Evolutionary conservation across 805 yeast species (phyloP).

Genomic region (Dipodascus albidus): DNA sequence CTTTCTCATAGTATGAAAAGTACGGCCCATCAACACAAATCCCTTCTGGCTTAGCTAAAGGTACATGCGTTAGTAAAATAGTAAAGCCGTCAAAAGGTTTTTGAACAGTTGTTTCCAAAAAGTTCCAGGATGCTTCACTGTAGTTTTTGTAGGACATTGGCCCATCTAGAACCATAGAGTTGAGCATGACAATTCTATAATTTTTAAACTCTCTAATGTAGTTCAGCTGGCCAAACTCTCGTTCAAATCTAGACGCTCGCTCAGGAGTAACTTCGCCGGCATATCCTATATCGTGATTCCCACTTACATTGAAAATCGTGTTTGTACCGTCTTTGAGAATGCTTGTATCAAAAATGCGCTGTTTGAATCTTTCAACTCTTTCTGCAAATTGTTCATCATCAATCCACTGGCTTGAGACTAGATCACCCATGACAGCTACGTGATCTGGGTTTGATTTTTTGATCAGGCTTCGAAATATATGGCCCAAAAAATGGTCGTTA

Average conservation of each 20-base stretch:
- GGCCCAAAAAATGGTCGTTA: constrained; percentile 82
- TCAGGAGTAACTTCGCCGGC: constrained; percentile 90
- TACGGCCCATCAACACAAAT: constrained; percentile 82
- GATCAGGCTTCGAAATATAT: constrained; percentile 60
- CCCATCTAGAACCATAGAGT: constrained; percentile 77
- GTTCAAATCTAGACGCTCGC: constrained; percentile 69
- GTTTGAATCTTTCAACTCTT: constrained; percentile 52
- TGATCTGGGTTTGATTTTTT: constrained; percentile 57
- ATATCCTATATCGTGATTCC: constrained; percentile 95
- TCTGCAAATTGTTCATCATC: constrained; percentile 73
- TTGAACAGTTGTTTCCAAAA: constrained; percentile 47
- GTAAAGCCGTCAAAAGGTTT: constrained; percentile 61
- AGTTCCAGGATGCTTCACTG: constrained; percentile 56
- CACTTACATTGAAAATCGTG: constrained; percentile 66
- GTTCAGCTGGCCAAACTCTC: constrained; percentile 75
- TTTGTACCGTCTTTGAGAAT: constrained; percentile 1
- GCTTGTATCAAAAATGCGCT: constrained; percentile 21
- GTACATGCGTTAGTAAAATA: constrained; percentile 76
- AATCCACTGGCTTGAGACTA: constrained; percentile 93
- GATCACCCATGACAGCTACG: constrained; percentile 86
- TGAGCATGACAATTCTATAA: constrained; percentile 81
- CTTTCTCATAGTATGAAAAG: constrained; percentile 44
- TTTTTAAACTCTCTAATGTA: constrained; percentile 62
- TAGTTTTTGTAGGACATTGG: constrained; percentile 74
- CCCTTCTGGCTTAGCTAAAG: constrained; percentile 73